Percentiles rank a stretch among this genome's conserved stretches.
These are phyloP conservation scores for Pouteria glomerata DNA, from an alignment of 148 eudicot species.

Conservation along the genomic window DNA sequence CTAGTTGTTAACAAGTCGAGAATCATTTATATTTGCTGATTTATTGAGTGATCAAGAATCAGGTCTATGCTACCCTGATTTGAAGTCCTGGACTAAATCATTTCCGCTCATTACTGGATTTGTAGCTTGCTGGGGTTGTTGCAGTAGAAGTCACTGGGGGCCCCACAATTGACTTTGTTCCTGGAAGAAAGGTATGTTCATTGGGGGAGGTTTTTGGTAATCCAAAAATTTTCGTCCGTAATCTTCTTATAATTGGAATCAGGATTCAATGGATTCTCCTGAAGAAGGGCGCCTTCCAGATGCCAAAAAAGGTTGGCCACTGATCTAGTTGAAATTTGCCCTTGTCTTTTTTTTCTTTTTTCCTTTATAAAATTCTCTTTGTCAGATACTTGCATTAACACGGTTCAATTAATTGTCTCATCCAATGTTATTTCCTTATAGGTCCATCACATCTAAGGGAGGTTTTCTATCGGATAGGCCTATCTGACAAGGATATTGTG, in stretches of 20 bases:
- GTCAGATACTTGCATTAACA: not conserved
- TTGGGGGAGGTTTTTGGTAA: not conserved
- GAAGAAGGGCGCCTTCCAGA: slow-evolving; percentile 94
- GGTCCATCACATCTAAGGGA: slow-evolving; percentile 68
- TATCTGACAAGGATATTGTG: slow-evolving; percentile 78
- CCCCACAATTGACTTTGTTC: slow-evolving; percentile 64
- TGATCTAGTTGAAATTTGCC: too few species aligned
- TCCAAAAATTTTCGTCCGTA: not conserved
- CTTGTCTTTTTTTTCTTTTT: not conserved
- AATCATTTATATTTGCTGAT: too few species aligned
- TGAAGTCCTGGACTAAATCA: not conserved
- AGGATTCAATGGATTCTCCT: slow-evolving; percentile 55
- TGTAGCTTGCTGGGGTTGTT: slow-evolving; percentile 91
- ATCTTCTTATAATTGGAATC: not conserved
- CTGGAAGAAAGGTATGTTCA: slow-evolving; percentile 66
- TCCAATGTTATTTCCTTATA: slow-evolving; percentile 26
- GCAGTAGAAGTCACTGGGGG: slow-evolving; percentile 97
- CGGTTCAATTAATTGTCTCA: not conserved
- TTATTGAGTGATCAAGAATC: too few species aligned
- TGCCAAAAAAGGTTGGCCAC: slow-evolving; percentile 55
- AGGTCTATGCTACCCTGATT: too few species aligned
- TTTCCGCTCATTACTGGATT: not conserved
- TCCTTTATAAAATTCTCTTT: too few species aligned
- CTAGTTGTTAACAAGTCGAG: too few species aligned
- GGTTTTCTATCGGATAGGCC: slow-evolving; percentile 77